Evolutionary conservation across 2,329 filamentous ascomycete genomes (phyloP).

Genomic region (Xylariaceae sp.): DNA sequence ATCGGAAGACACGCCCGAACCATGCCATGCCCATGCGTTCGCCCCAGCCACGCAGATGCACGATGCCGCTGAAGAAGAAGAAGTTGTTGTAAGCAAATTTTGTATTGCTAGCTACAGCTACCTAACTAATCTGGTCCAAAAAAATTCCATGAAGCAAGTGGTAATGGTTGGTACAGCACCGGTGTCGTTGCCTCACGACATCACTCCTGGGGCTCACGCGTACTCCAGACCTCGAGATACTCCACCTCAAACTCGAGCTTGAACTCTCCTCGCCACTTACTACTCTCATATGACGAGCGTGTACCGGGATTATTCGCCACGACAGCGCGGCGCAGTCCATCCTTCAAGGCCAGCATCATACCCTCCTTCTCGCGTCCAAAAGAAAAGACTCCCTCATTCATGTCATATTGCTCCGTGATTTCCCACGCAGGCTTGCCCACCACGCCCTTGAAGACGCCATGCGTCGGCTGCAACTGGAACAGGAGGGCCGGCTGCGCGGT

Average conservation of each 20-base stretch:
- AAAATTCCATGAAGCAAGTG: no score
- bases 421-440: neutral
- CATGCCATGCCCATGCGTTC: no score
- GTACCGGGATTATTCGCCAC: neutral
- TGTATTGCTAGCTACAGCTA: no score
- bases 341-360: neutral
- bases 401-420: neutral
- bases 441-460: slow-evolving; percentile 1
- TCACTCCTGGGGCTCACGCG: neutral
- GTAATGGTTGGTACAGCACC: no score
- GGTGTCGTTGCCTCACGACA: neutral
- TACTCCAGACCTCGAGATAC: slow-evolving; percentile 1
- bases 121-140: no score
- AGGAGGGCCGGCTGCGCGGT: neutral
- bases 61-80: no score
- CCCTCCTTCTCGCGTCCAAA: neutral
- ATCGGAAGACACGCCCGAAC: no score
- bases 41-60: no score
- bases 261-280: neutral
- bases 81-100: no score
- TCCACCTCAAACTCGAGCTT: neutral
- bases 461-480: neutral
- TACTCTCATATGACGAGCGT: neutral
- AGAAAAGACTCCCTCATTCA: neutral
- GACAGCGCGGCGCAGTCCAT: neutral